Conservation (phyloP, 1,284 basidiomycete species). For the Schizophyllum commune region DNA sequence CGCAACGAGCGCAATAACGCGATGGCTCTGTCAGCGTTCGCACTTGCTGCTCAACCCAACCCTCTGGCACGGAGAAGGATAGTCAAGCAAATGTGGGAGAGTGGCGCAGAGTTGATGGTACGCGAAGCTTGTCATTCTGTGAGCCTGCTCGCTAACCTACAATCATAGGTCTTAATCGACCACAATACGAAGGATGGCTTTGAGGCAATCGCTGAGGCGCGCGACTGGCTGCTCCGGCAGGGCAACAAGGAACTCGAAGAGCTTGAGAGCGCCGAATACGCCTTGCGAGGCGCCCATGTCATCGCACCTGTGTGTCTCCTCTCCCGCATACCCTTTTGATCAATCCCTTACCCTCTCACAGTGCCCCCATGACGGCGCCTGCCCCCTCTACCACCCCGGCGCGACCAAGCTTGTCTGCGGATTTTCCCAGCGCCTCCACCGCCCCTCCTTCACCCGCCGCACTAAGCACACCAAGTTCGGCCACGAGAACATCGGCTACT, state of each 20-base stretch:
- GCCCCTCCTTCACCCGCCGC: constrained; percentile 76
- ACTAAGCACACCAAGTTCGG: constrained; percentile 83
- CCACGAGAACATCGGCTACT: constrained; percentile 83
- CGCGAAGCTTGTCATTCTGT: constrained; percentile 11
- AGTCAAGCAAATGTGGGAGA: constrained; percentile 84
- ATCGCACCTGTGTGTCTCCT: constrained; percentile 64
- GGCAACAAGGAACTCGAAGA: constrained; percentile 53
- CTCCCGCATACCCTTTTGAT: constrained; percentile 9
- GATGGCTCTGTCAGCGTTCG: constrained; percentile 81
- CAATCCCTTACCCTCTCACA: constrained; percentile 25
- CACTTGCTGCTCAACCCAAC: constrained; percentile 66
- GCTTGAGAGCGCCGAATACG: constrained; percentile 26
- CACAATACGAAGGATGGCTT: constrained; percentile 76
- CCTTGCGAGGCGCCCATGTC: constrained; percentile 61
- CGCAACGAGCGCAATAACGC: constrained; percentile 37
- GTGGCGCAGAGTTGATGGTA: constrained; percentile 77
- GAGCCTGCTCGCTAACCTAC: constrained; percentile 9
- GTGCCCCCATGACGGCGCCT: constrained; percentile 89
- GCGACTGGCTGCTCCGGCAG: constrained; percentile 68
- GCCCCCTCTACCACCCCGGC: constrained; percentile 63
- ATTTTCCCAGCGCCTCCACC: constrained; percentile 83
- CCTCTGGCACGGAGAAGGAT: constrained; percentile 56
- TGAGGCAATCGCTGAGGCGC: constrained; percentile 74
- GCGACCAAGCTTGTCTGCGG: constrained; percentile 58
- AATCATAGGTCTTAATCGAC: constrained; percentile 75